Evolutionary conservation across 169 alveolate species (phyloP), one percentile per base, ranked within the genome.

Genomic region (Ichthyophthirius multifiliis): DNA sequence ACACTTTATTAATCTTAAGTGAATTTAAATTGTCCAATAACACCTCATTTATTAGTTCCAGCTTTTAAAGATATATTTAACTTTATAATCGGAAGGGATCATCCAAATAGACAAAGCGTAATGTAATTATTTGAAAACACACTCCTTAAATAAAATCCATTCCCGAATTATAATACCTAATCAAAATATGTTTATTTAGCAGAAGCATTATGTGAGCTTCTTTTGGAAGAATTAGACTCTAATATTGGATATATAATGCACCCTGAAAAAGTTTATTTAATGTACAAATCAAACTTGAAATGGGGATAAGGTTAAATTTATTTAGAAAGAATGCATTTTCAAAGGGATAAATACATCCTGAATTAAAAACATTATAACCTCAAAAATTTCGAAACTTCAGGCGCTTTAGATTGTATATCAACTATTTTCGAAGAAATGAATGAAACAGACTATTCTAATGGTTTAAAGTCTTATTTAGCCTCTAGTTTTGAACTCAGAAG

Each of bases 1-100:
- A 39, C 31, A 13, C 31, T 55, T 12, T 5, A 27, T 55, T 27
- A 55, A 23, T 16, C 41, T 27, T 27, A 27, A 55, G 71, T 55
- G 13, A 15, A n/a, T 0, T 55, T 20, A 13, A 55, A 39, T 7
- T 55, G 71, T 23, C 71, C 71, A 20, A 55, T 55, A 10, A 55
- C 71, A 27, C 71, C 71, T 27, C 71, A 55, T 55, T 39, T 55
- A 27, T 55, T 55, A 10, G 31, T 55, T 55, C 71, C 71, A 10
- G 71, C 71, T 27, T 55, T 55, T 23, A 55, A 55, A 27, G 9
- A 55, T 27, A 39, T 55, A 1, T 55, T 55, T 55, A 55, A 55
- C 18, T 55, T 55, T 23, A 55, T 55, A 39, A 39, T 55, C 0
- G 9, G 31, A 7, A n/a, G 23, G 10, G 31, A 55, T 55, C 71